Evolutionary conservation across 1,284 basidiomycete genomes (phyloP), one percentile per base, ranked within the genome.

Genomic region (Entoloma clypeatum): DNA sequence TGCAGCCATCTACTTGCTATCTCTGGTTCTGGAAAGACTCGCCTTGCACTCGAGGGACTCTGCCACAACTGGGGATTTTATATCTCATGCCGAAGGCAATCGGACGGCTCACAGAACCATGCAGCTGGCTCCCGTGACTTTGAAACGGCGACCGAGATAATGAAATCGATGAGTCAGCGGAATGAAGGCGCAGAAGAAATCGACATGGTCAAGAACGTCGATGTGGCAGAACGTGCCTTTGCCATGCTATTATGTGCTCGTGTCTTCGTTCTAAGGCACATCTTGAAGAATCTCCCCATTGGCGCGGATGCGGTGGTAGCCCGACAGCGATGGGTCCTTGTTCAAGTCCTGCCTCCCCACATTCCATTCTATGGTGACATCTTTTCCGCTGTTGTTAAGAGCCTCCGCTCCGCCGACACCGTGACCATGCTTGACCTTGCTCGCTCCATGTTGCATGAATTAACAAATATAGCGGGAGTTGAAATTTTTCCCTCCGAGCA

Each of bases 21-120:
- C 0, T 64, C 64, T 16, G 64, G 64, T 5, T 64, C 65, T 3
- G 64, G 64, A 16, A 68, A 68, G 39, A 68, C 65, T 2, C 53
- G 64, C 5, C 53, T 68, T 9, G 43, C 66, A 2, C 47, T 66
- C n/a, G 65, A 66, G 36, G 65, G 65, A 8, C 55, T 67, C 4
- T 67, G 63, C 38, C 46, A 57, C 11, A 49, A 64, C 21, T 68
- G 65, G 65, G 65, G 65, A 2, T 59, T 68, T 39, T 68, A 68
- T 45, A 63, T 68, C 42, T 62, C 63, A 1, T 64, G 33, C 17
- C 4, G 13, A 35, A 21, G 17, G 17, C 3, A 23, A 35, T n/a
- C n/a, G n/a, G n/a, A n/a, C 33, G 47, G 47, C n/a, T n/a, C n/a
- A n/a, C n/a, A n/a, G n/a, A n/a, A n/a, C n/a, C n/a, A n/a, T n/a